These are phyloP conservation scores for Neurospora hispaniola DNA, from an alignment of 495 filamentous ascomycete species.

Conservation along the genomic window DNA sequence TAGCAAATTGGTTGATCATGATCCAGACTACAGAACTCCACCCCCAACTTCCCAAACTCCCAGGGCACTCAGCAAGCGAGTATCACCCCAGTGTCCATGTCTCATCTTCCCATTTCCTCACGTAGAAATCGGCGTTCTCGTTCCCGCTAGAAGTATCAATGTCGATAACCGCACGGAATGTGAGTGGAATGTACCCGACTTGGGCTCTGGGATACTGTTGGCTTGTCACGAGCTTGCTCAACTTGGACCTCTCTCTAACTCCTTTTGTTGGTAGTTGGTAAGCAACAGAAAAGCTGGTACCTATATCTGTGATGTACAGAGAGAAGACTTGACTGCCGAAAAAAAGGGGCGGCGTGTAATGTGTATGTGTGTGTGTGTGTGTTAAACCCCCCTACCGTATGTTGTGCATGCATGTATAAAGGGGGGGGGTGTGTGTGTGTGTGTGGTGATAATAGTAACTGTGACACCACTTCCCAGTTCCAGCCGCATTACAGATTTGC, in stretches of 20 bases:
- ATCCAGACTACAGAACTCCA: not conserved
- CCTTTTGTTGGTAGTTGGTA: not conserved
- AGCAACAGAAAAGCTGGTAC: not conserved
- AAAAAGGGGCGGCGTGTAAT: not conserved
- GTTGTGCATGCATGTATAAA: not conserved
- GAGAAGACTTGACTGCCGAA: not conserved
- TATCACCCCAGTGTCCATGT: not conserved
- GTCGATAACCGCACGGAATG: not conserved
- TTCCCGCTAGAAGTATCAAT: not conserved
- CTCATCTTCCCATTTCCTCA: not conserved
- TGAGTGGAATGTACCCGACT: not conserved
- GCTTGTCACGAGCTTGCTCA: not conserved
- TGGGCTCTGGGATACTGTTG: not conserved
- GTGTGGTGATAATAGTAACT: not conserved
- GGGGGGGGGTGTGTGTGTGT: not conserved
- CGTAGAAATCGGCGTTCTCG: not conserved
- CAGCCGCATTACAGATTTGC: not conserved
- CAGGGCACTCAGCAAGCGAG: not conserved
- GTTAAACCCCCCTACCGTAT: not conserved
- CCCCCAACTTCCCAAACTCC: not conserved
- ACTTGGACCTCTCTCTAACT: not conserved
- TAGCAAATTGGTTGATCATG: not conserved
- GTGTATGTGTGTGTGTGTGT: not conserved
- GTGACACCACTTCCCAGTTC: not conserved
- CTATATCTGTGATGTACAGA: not conserved